These are phyloP conservation scores for Dactylellina sp. DNA, from an alignment of 2,329 filamentous ascomycete genomes.

Conservation along the genomic window DNA sequence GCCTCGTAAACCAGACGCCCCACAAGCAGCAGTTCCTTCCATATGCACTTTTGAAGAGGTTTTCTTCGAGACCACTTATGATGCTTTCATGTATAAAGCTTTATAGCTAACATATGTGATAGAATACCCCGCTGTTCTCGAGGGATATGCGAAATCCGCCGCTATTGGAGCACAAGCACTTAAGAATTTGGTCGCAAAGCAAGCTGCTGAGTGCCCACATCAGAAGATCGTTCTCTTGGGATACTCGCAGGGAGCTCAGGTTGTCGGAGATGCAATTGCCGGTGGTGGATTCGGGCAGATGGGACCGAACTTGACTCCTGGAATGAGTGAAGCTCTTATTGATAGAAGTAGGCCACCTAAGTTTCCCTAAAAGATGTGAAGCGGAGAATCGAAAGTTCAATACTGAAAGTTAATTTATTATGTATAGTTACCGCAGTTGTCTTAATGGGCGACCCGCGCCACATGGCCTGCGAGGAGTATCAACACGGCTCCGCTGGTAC, in stretches of 20 bases:
- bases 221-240: slow-evolving; percentile 61
- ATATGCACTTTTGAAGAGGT: no score
- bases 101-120: slow-evolving; percentile 6
- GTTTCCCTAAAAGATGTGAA: not conserved
- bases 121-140: slow-evolving; percentile 60
- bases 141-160: slow-evolving; percentile 58
- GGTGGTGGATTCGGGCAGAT: slow-evolving; percentile 59
- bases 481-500: slow-evolving; percentile 56
- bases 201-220: slow-evolving; percentile 58
- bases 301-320: slow-evolving; percentile 51
- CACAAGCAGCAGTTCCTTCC: no score
- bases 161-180: slow-evolving; percentile 58
- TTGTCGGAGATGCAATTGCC: slow-evolving; percentile 61
- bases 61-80: no score
- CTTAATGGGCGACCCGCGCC: slow-evolving; percentile 60
- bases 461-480: slow-evolving; percentile 56
- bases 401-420: not conserved
- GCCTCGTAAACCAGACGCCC: not conserved
- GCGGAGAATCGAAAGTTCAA: not conserved
- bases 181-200: slow-evolving; percentile 55
- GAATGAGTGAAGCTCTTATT: slow-evolving; percentile 48
- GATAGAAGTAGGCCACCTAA: slow-evolving; percentile 52
- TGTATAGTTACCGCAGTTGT: slow-evolving; percentile 57
- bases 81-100: no score
- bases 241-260: slow-evolving; percentile 62